Evolutionary conservation across 1,284 basidiomycete species (phyloP), one percentile per base, ranked within the genome.

Genomic region (Apiotrichum montevideense): DNA sequence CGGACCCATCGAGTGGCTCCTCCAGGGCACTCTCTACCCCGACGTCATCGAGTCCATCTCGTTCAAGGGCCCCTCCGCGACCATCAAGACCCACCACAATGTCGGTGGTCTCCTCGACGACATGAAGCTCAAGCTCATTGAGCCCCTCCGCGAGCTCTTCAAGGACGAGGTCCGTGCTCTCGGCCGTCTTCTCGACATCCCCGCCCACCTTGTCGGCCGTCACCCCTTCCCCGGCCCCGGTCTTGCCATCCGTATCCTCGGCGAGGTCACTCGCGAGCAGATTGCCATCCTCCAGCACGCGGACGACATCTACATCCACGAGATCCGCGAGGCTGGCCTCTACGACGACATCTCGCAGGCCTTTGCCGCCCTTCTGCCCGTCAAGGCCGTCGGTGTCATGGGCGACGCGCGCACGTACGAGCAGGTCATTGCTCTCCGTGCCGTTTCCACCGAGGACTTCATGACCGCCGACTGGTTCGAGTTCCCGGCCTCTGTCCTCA

Each of bases 191-290:
- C 84, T 99, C 54, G 82, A 84, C 59, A 99, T 99, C 67, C 95
- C 96, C 35, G 86, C 86, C 4, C 90, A 90, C 63, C 84, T 98
- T 45, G 95, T 98, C 35, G 90, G 92, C 63, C 85, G 96, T 6
- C 96, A 99, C 77, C 96, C 96, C n/a, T 98, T 98, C 86, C 96
- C 96, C 21, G 96, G 95, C 2, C 96, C 96, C 3, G 96, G 95
- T 54, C 86, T 98, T 47, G 95, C 96, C n/a, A 98, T 98, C 72
- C 91, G 96, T 44, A 98, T 99, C 64, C 83, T 99, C 29, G 96
- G 96, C 2, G 88, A 90, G 45, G 90, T 99, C 56, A 97, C 86
- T 21, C 85, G 88, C 50, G 88, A 88, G 43, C 96, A 99, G 78
- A 93, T 99, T 63, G 82, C 84, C 67, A 90, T 96, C 63, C 81